Evolutionary conservation across 257 asterid genomes (phyloP).

Genomic region (Plantago ovata): DNA sequence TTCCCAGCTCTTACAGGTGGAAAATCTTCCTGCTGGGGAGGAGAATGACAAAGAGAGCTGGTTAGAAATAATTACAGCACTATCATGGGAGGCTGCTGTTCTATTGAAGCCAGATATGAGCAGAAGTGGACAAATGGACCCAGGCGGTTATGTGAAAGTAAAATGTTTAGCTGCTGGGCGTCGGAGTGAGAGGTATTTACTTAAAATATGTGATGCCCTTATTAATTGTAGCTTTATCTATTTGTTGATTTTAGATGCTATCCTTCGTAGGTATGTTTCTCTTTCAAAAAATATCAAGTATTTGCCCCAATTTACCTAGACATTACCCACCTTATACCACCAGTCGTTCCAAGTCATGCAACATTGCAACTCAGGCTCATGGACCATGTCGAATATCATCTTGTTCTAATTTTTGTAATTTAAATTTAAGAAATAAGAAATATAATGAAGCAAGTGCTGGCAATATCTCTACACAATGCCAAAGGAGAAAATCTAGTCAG

Average conservation of each 20-base stretch:
- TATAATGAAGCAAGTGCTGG: too few relatives aligned
- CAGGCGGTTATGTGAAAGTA: constrained; percentile 89
- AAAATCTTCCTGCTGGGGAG: constrained; percentile 65
- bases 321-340: too few relatives aligned
- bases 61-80: constrained; percentile 80
- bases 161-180: constrained; percentile 88
- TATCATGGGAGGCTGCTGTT: constrained; percentile 98
- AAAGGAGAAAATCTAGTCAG: too few relatives aligned
- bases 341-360: too few relatives aligned
- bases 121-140: constrained; percentile 96
- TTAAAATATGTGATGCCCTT: constrained; percentile 20
- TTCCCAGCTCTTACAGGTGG: constrained; percentile 91
- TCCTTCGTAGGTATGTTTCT: too few relatives aligned
- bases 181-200: constrained; percentile 78
- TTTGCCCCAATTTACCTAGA: too few relatives aligned
- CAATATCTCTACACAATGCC: too few relatives aligned
- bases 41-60: constrained; percentile 81
- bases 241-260: background rate
- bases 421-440: too few relatives aligned
- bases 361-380: too few relatives aligned
- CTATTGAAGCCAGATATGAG: constrained; percentile 86
- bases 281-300: too few relatives aligned
- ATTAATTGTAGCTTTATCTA: constrained; percentile 6
- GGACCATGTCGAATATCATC: too few relatives aligned
- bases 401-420: too few relatives aligned